phyloP scores from a whole-genome alignment of 768 basidiomycete genomes.

The Tephrocybe rancida region DNA sequence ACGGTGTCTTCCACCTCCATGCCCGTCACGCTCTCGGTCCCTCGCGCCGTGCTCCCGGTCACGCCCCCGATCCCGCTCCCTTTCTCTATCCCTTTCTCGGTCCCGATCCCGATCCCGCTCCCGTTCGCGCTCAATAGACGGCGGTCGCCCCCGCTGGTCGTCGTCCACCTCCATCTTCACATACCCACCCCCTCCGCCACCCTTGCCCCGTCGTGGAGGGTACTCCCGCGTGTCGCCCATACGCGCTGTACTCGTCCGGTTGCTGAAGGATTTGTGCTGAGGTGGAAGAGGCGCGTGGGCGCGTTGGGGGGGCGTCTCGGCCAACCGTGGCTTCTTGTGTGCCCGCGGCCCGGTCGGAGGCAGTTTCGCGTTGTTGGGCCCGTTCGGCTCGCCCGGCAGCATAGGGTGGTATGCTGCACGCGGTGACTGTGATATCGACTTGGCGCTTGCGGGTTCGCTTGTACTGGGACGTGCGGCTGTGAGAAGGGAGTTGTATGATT shows the following conservation, averaged over 20 bases:
- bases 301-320: conserved; percentile 46
- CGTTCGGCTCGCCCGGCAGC: conserved; percentile 22
- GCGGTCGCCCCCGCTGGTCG: conserved; percentile 44
- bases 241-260: conserved; percentile 16
- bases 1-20: conserved; percentile 21
- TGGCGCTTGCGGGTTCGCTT: conserved; percentile 31
- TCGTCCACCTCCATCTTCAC: conserved; percentile 62
- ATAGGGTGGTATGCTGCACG: conserved; percentile 44
- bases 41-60: too few relatives aligned
- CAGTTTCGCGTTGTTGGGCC: conserved; percentile 44
- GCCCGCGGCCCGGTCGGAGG: conserved; percentile 82
- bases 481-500: conserved; percentile 67
- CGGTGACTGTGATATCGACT: conserved; percentile 48
- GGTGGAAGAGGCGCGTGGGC: conserved; percentile 23
- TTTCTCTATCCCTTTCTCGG: neutral
- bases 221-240: conserved; percentile 23
- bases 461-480: conserved; percentile 42
- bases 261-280: conserved; percentile 24
- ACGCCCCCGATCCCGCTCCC: conserved; percentile 36
- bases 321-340: conserved; percentile 77
- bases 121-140: conserved; percentile 38
- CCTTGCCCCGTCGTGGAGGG: conserved; percentile 20
- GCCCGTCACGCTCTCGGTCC: conserved; percentile 32
- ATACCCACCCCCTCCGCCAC: conserved; percentile 14
- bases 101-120: conserved; percentile 27